Conservation (phyloP, 1,284 basidiomycete species). For the Polyporus tsugae region DNA sequence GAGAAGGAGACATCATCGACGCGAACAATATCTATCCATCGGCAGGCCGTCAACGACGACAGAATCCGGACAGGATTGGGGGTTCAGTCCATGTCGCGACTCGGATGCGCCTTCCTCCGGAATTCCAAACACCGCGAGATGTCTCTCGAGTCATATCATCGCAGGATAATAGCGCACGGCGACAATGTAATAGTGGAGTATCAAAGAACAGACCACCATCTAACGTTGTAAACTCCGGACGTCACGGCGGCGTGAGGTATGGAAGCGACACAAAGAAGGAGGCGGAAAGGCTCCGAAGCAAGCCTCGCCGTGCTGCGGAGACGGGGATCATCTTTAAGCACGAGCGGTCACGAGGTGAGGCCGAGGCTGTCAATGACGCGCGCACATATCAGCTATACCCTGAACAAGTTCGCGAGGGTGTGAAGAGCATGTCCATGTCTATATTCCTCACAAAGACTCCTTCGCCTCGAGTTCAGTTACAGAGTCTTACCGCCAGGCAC, state of each 20-base stretch:
- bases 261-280: background rate
- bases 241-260: background rate
- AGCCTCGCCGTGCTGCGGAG: background rate
- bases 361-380: background rate
- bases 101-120: background rate
- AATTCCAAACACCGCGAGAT: background rate
- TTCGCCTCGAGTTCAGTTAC: background rate
- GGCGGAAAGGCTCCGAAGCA: background rate
- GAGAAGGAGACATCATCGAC: background rate
- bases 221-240: background rate
- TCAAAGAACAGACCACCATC: background rate
- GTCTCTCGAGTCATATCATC: background rate
- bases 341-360: background rate
- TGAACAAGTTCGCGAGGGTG: background rate
- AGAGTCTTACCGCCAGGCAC: background rate
- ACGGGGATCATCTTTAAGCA: background rate
- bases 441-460: background rate
- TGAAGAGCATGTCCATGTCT: background rate
- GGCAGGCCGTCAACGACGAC: background rate
- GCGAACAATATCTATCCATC: background rate
- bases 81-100: background rate
- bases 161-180: background rate
- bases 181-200: too few relatives aligned
- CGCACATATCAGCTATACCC: background rate
- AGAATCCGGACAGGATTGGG: background rate